Evolutionary conservation across 805 yeast species (phyloP), one percentile per base, ranked within the genome.

Genomic region (Candida wancherniae): DNA sequence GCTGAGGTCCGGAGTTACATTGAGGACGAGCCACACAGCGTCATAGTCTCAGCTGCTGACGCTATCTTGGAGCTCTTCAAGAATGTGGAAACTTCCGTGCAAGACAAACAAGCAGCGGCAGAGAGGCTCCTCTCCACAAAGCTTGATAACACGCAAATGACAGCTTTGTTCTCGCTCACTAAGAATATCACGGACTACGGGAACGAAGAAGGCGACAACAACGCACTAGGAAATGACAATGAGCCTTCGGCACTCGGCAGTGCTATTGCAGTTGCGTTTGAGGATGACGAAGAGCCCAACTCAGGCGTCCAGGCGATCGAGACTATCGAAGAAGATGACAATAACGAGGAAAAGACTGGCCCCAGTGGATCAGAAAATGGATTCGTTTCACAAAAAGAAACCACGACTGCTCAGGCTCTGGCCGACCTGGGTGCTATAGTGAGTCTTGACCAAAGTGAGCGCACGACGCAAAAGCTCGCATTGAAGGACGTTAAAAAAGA

Each of bases 1-100:
- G 53, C 71, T 0, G 75, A 84, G 76, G 73, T 83, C 4, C 52
- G 59, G 3, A 61, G 66, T 11, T 56, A 83, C 22, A 82, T 80
- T 9, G 67, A 65, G 28, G 97, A 87, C 51, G 73, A 84, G n/a
- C 75, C 88, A 6, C 86, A 82, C 34, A 84, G 77, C 24, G 73
- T 77, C 2, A 67, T 86, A 2, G 51, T 77, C 13, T 80, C 92
- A 3, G 84, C 87, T 4, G 75, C 85, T 2, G 92, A 84, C 50
- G 61, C 79, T 3, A 49, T 79, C 0, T 45, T 84, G 22, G 80
- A 73, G 40, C 55, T 70, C 1, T 45, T 82, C 37, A 77, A 73
- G 44, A 63, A 66, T 29, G 76, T 67, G 2, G 60, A 55, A 1
- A 34, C 56, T 1, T 54, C 65, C 1, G 77, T 73, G 12, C 40